Evolutionary conservation across 208 protist species (phyloP), one percentile per base, ranked within the genome.

Genomic region (Angomonas ambiguus): DNA sequence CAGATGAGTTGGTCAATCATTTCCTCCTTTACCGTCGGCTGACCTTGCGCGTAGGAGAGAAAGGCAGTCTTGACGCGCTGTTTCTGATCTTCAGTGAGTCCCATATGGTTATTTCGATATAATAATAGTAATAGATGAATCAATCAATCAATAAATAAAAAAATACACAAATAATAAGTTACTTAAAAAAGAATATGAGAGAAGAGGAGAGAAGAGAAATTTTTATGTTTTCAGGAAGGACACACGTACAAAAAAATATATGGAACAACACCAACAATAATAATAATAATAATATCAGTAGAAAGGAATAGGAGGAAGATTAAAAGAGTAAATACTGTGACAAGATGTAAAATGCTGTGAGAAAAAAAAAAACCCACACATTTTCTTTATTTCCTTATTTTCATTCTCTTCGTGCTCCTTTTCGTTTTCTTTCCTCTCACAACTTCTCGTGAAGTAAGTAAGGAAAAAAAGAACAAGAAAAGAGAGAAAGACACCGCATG

Each of bases 1-100:
- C 89, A 95, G 65, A 95, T 93, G 41, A 95, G 67, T 63, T 95
- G 89, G 61, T 95, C 89, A 28, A 95, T 92, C 89, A 95, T 95
- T 10, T 83, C 77, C 67, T 91, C 84, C 51, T 60, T 63, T 33
- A 95, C 76, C 67, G 87, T 89, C 0, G 73, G 76, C 65, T 91
- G 78, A 6, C 84, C 89, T 70, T 95, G 89, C 11, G 89, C 66
- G 66, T 95, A 95, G 69, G 77, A 87, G 45, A 95, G 82, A 62
- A 93, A 95, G 5, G 89, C 89, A 0, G 83, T 95, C 77, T 95
- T 95, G 25, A 95, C 76, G 53, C 86, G 89, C 77, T 95, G 89
- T 18, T 83, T 83, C 56, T 91, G 71, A 25, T 92, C 86, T 5
- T 76, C 69, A 5, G 82, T 87, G 42, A 95, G 76, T 22, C 53